Conservation (phyloP, 2,329 filamentous ascomycete species). For the Paracamarosporium sp. region DNA sequence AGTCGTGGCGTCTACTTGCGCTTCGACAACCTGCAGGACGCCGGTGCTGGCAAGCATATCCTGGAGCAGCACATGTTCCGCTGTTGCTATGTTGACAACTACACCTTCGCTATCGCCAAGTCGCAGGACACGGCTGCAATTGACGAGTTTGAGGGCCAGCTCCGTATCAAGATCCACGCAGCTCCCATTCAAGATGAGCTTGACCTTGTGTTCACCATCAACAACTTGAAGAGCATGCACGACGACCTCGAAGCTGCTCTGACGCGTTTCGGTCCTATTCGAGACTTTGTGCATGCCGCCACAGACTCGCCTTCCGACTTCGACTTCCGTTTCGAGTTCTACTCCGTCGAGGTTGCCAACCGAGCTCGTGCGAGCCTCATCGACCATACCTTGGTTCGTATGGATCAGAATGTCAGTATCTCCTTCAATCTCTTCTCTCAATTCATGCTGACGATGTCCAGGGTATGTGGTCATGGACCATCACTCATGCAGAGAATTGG, state of each 20-base stretch:
- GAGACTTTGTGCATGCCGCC: slow-evolving; percentile 25
- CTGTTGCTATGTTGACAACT: slow-evolving; percentile 26
- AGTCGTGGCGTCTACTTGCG: slow-evolving; percentile 34
- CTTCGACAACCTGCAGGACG: slow-evolving; percentile 49
- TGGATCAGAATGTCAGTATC: slow-evolving; percentile 22
- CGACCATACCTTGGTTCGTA: slow-evolving; percentile 20
- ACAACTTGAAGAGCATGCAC: slow-evolving; percentile 22
- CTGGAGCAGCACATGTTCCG: slow-evolving; percentile 28
- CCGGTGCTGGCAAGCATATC: slow-evolving; percentile 33
- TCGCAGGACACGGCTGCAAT: slow-evolving; percentile 27
- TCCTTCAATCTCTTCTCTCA: background rate
- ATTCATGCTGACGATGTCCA: slow-evolving; percentile 24
- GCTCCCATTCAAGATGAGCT: slow-evolving; percentile 6
- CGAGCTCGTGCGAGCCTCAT: slow-evolving; percentile 28
- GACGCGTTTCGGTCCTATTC: slow-evolving; percentile 24
- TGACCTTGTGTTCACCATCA: slow-evolving; percentile 18
- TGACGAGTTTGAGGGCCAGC: slow-evolving; percentile 42
- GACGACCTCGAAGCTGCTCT: slow-evolving; percentile 20
- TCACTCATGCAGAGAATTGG: slow-evolving; percentile 24
- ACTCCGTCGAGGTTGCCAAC: slow-evolving; percentile 34
- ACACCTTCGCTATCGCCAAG: slow-evolving; percentile 34
- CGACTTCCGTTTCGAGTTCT: slow-evolving; percentile 40
- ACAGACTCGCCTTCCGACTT: slow-evolving; percentile 20
- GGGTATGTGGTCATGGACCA: slow-evolving; percentile 30
- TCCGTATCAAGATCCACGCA: slow-evolving; percentile 28